These are phyloP conservation scores for Termitomyces sp. DNA, from an alignment of 768 basidiomycete species.

Conservation along the genomic window DNA sequence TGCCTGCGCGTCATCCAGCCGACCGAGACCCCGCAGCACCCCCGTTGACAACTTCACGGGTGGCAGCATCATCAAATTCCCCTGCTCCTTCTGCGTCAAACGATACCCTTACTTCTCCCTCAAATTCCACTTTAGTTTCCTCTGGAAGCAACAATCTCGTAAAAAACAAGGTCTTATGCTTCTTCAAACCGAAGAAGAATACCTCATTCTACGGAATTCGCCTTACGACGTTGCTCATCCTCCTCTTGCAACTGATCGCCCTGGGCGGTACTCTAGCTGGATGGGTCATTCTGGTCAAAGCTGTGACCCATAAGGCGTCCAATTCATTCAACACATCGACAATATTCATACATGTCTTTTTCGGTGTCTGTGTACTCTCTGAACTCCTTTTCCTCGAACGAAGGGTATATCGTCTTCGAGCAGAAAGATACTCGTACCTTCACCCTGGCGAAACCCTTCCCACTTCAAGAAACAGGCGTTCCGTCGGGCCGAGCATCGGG, in stretches of 20 bases:
- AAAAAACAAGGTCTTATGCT: constrained; percentile 31
- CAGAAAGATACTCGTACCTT: constrained; percentile 54
- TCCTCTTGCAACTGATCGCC: constrained; percentile 35
- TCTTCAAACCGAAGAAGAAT: constrained; percentile 36
- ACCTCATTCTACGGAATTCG: constrained; percentile 41
- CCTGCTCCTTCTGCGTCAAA: constrained; percentile 9
- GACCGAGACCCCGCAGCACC: constrained; percentile 28
- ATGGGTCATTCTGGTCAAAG: constrained; percentile 46
- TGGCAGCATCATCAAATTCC: constrained; percentile 11
- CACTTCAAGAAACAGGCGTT: constrained; percentile 26
- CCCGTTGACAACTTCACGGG: constrained; percentile 9
- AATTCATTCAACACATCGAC: constrained; percentile 20
- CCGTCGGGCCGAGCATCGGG: constrained; percentile 29
- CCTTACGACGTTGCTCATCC: constrained; percentile 37
- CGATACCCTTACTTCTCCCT: constrained; percentile 15
- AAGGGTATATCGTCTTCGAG: constrained; percentile 59
- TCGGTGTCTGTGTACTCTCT: constrained; percentile 45
- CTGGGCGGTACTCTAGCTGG: constrained; percentile 47
- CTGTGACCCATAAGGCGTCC: constrained; percentile 6
- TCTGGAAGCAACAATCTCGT: constrained; percentile 17
- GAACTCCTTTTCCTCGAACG: constrained; percentile 65
- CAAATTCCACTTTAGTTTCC: constrained; percentile 15
- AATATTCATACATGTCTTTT: constrained; percentile 64
- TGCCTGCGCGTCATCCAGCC: constrained; percentile 47
- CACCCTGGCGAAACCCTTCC: constrained; percentile 59